Base-by-base conservation (phyloP, 805 yeast genomes). In the Yamadazyma scolyti region DNA sequence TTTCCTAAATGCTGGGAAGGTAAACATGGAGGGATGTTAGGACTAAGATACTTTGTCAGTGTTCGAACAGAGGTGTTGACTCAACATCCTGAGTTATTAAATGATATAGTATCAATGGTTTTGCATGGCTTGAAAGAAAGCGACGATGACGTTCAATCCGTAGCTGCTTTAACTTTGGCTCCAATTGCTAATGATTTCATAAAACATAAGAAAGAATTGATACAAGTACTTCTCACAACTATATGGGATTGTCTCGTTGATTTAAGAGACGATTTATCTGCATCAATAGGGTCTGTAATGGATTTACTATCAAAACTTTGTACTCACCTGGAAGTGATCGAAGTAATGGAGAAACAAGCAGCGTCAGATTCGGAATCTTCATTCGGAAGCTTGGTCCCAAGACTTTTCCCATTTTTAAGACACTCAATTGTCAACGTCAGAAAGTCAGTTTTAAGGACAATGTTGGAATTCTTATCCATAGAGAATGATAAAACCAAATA, bases 121-220 rank as follows among this genome's bases (percentile, higher is more conserved):
- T 64, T 93, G 25, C 86, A 84, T 57, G 96, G 97, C 3, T 62
- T 93, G 28, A 58, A 65, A 31, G 79, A 78, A 40, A 71, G 77
- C 33, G 95, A 88, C 46, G 97, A 89, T 55, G 99, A 93, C 54
- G 97, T 93, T 16, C 97, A 94, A 55, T 88, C 96, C 6, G 96
- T 90, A 27, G 88, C 96, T 15, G 97, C 98, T 0, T 83, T 95
- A 2, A 87, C 96, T 1, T 63, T 93, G 31, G 70, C 90, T 0
- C 98, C 98, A 3, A 85, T 93, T 27, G 88, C 96, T 2, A 67
- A 72, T n/a, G 85, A 86, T 42, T 86, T 90, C 54, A 89, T 89
- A n/a, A 65, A 71, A 22, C 61, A 82, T 25, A 74, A 79, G 31
- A 62, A 71, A 12, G 65, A 65, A 22, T 52, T 78, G 16, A 68